Percentiles rank a stretch among this genome's conserved stretches.
These are phyloP conservation scores for Ophiostoma ulmi DNA, from an alignment of 2,329 filamentous ascomycete species.

Conservation along the genomic window DNA sequence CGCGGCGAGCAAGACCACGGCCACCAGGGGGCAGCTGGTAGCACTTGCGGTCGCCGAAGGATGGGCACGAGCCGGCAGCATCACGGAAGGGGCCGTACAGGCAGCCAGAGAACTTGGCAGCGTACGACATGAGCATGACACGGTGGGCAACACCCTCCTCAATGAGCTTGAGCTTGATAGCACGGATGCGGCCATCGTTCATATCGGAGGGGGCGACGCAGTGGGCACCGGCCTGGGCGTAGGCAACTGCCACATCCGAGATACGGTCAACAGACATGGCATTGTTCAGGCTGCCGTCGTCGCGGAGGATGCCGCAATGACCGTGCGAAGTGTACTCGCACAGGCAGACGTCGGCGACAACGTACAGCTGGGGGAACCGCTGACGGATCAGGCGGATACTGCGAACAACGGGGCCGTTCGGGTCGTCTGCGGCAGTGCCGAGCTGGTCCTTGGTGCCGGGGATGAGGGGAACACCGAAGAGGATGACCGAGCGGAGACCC, in stretches of 20 bases:
- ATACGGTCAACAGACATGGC: slow-evolving; percentile 88
- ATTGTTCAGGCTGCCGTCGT: slow-evolving; percentile 92
- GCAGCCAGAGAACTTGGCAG: slow-evolving; percentile 94
- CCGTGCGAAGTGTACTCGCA: slow-evolving; percentile 99
- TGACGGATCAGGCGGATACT: slow-evolving; percentile 78
- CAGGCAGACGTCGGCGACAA: slow-evolving; percentile 88
- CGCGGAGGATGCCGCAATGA: slow-evolving; percentile 91
- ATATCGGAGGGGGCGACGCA: slow-evolving; percentile 97
- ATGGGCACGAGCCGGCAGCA: slow-evolving; percentile 83
- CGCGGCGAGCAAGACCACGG: slow-evolving; percentile 82
- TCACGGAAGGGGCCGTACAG: slow-evolving; percentile 97
- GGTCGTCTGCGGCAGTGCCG: slow-evolving; percentile 88
- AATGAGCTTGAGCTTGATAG: slow-evolving; percentile 96
- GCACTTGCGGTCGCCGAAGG: slow-evolving; percentile 91
- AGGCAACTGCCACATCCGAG: slow-evolving; percentile 94
- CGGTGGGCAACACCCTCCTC: slow-evolving; percentile 89
- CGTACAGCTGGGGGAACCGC: slow-evolving; percentile 84
- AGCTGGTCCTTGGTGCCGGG: slow-evolving; percentile 81
- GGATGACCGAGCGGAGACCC: slow-evolving; percentile 84
- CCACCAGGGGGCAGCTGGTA: slow-evolving; percentile 94
- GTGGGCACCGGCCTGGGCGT: slow-evolving; percentile 91
- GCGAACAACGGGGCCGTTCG: slow-evolving; percentile 83
- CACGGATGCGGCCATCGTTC: slow-evolving; percentile 96
- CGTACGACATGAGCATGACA: slow-evolving; percentile 93
- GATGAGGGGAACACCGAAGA: slow-evolving; percentile 87